A percentile compares a stretch with the other conserved stretches of the same genome.
These are phyloP conservation scores for Mortierella sp. DNA, from an alignment of 371 early-diverging fungal genomes.

Conservation along the genomic window DNA sequence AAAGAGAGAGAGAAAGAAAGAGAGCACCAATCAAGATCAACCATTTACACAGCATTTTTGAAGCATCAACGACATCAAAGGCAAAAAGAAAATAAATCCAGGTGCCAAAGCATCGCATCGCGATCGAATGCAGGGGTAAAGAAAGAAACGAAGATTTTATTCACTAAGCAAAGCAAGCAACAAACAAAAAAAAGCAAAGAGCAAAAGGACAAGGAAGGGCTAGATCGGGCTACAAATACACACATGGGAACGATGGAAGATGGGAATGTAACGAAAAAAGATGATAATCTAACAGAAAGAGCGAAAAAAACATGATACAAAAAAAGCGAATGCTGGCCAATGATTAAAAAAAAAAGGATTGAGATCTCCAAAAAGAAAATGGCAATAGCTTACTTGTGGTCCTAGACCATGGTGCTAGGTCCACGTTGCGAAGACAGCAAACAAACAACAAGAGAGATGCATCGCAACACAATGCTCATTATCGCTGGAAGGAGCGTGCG, in stretches of 20 bases:
- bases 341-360: background rate
- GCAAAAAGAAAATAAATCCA: background rate
- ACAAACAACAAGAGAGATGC: background rate
- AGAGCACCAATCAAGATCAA: background rate
- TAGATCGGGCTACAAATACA: constrained; percentile 5
- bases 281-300: background rate
- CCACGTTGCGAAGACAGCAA: background rate
- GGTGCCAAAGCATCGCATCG: background rate
- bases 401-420: background rate
- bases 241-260: background rate
- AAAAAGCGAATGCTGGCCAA: background rate
- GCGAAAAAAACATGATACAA: background rate
- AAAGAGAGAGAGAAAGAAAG: no score
- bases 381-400: background rate
- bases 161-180: background rate
- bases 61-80: background rate
- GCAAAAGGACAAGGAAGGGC: background rate
- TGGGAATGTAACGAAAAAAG: background rate
- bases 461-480: background rate
- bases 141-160: background rate
- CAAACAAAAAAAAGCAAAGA: background rate
- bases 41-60: background rate
- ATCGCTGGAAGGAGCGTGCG: background rate
- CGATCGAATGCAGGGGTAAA: background rate
- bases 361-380: background rate